Conservation (phyloP, 2,329 filamentous ascomycete species). For the Colletotrichum agaves region DNA sequence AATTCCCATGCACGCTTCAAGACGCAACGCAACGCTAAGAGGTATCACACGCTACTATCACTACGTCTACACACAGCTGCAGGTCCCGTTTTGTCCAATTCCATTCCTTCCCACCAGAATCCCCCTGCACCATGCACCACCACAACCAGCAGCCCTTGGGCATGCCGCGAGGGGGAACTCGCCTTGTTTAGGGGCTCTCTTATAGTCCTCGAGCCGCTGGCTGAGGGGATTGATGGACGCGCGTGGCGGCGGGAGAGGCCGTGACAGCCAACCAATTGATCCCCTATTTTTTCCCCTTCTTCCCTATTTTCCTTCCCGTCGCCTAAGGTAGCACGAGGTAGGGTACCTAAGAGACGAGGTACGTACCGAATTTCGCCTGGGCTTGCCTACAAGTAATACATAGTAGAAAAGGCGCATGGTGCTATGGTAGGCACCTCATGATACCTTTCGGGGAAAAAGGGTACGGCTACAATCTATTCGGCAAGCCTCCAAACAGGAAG, state of each 20-base stretch:
- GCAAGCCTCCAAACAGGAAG: neutral
- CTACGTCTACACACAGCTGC: constrained; percentile 8
- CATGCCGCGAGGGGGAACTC: neutral
- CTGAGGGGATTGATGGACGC: neutral
- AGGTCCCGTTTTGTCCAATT: constrained; percentile 28
- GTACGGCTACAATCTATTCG: neutral
- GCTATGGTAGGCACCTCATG: no score
- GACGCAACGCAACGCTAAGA: constrained; percentile 1
- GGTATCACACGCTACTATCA: neutral
- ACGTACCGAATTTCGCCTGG: no score
- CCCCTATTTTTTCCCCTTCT: no score
- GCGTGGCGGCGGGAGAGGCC: constrained; percentile 44
- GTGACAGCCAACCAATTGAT: constrained; percentile 48
- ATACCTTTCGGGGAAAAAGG: no score
- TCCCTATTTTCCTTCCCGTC: no score
- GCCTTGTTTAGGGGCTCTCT: neutral
- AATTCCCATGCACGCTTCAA: constrained; percentile 8
- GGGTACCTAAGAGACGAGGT: neutral
- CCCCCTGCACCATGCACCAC: constrained; percentile 2
- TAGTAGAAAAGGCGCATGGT: no score
- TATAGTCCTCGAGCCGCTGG: neutral
- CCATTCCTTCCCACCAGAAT: neutral
- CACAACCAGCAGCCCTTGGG: neutral
- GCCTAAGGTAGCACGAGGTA: no score
- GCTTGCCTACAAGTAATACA: no score